Conservation (phyloP, 2,329 filamentous ascomycete species). For the Diaporthe citrichinensis region DNA sequence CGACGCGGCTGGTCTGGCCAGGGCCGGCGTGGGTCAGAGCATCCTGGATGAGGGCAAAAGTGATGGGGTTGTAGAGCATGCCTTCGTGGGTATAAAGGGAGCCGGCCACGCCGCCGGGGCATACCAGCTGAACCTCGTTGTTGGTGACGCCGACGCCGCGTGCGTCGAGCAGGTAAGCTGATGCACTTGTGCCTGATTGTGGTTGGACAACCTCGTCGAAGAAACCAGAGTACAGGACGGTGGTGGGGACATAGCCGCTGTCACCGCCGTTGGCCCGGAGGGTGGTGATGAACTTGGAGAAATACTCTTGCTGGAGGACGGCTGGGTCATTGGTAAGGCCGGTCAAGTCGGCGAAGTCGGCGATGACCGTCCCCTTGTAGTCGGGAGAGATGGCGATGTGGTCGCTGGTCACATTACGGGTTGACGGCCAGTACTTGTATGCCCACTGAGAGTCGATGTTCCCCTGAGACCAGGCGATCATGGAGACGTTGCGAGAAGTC, state of each 20-base stretch:
- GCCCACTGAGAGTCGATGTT: conserved; percentile 69
- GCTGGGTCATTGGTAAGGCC: conserved; percentile 48
- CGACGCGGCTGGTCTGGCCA: background rate
- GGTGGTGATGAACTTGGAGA: conserved; percentile 57
- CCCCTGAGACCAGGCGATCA: conserved; percentile 70
- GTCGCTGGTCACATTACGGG: conserved; percentile 59
- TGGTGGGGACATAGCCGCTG: conserved; percentile 68
- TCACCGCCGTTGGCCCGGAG: conserved; percentile 61
- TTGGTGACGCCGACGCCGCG: conserved; percentile 63
- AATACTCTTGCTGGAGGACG: conserved; percentile 63
- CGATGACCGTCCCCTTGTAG: conserved; percentile 53
- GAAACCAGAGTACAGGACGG: conserved; percentile 61
- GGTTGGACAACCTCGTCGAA: conserved; percentile 67
- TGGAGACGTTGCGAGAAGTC: conserved; percentile 51
- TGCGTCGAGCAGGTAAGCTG: conserved; percentile 59
- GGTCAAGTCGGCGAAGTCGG: conserved; percentile 18
- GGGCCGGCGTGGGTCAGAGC: conserved; percentile 59
- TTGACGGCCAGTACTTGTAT: conserved; percentile 70
- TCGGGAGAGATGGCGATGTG: conserved; percentile 67
- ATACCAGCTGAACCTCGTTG: conserved; percentile 63
- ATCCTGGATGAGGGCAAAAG: conserved; percentile 59
- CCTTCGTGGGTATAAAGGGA: conserved; percentile 64
- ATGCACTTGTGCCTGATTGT: conserved; percentile 60
- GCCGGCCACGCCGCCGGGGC: conserved; percentile 58
- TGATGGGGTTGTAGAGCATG: conserved; percentile 63